Evolutionary conservation across 2,329 filamentous ascomycete species (phyloP).

Genomic region (Claviceps pazoutovae): DNA sequence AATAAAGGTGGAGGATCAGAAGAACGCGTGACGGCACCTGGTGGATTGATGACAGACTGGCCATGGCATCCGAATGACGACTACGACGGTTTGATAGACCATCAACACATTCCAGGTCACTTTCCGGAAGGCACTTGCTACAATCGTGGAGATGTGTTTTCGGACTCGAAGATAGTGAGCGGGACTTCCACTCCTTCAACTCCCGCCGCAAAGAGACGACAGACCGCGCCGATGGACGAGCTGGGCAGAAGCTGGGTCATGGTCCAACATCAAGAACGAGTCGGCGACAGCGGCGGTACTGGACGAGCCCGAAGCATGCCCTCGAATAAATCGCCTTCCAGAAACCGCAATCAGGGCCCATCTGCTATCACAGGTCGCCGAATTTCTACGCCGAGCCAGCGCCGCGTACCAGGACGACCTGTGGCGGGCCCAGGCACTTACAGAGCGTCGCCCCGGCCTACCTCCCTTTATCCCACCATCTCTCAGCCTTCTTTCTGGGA

Average conservation of each 20-base stretch:
- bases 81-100: constrained; percentile 10
- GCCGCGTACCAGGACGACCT: constrained; percentile 16
- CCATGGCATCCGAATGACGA: constrained; percentile 4
- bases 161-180: constrained; percentile 17
- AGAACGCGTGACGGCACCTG: constrained; percentile 14
- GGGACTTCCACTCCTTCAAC: constrained; percentile 27
- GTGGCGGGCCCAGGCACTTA: constrained; percentile 7
- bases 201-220: constrained; percentile 38
- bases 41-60: constrained; percentile 6
- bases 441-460: constrained; percentile 6
- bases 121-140: constrained; percentile 20
- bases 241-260: constrained; percentile 59
- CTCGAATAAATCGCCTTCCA: constrained; percentile 12
- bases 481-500: constrained; percentile 5
- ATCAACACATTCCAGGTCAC: constrained; percentile 14
- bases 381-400: constrained; percentile 24
- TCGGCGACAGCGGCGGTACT: constrained; percentile 3
- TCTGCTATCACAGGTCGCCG: constrained; percentile 25
- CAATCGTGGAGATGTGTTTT: constrained; percentile 7
- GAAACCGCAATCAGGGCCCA: constrained; percentile 20
- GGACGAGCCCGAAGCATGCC: constrained; percentile 13
- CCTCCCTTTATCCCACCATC: constrained; percentile 23
- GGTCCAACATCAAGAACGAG: constrained; percentile 34
- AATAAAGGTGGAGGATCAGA: constrained; percentile 45
- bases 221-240: constrained; percentile 39